Conservation (phyloP, 495 filamentous ascomycete species). For the Glarea lozoyensis region DNA sequence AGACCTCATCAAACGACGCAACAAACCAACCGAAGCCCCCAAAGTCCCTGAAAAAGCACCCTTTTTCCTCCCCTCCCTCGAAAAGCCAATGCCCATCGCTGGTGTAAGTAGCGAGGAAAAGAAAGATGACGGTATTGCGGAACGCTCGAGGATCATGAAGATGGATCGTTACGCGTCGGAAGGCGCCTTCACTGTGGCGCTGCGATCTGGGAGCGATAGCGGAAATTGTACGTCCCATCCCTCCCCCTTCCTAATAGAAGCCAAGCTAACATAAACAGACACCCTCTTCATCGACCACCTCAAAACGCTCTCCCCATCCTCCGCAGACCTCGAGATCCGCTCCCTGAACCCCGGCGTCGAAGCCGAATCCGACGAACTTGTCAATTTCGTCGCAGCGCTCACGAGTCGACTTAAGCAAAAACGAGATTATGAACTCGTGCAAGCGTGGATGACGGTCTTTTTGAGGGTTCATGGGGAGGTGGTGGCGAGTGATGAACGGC, state of each 20-base stretch:
- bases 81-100: slow-evolving; percentile 24
- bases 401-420: slow-evolving; percentile 54
- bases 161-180: slow-evolving; percentile 27
- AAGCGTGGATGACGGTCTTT: slow-evolving; percentile 95
- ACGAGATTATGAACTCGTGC: slow-evolving; percentile 83
- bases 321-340: slow-evolving; percentile 81
- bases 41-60: slow-evolving; percentile 91
- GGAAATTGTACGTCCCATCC: slow-evolving; percentile 36
- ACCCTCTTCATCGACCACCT: slow-evolving; percentile 66
- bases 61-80: slow-evolving; percentile 81
- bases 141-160: slow-evolving; percentile 46
- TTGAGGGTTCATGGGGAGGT: slow-evolving; percentile 64
- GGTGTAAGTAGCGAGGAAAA: slow-evolving; percentile 12
- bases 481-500: slow-evolving; percentile 30
- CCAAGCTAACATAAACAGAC: slow-evolving; percentile 24
- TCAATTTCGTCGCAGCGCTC: slow-evolving; percentile 65
- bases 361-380: slow-evolving; percentile 43
- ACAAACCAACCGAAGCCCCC: slow-evolving; percentile 86
- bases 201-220: slow-evolving; percentile 37
- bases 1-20: slow-evolving; percentile 81
- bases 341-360: slow-evolving; percentile 50
- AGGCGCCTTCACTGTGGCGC: slow-evolving; percentile 49
- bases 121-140: slow-evolving; percentile 26
- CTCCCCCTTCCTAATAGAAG: neutral
- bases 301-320: slow-evolving; percentile 66